phyloP scores from a whole-genome alignment of 2,329 filamentous ascomycete genomes.

The Ophiosphaerella korrae region DNA sequence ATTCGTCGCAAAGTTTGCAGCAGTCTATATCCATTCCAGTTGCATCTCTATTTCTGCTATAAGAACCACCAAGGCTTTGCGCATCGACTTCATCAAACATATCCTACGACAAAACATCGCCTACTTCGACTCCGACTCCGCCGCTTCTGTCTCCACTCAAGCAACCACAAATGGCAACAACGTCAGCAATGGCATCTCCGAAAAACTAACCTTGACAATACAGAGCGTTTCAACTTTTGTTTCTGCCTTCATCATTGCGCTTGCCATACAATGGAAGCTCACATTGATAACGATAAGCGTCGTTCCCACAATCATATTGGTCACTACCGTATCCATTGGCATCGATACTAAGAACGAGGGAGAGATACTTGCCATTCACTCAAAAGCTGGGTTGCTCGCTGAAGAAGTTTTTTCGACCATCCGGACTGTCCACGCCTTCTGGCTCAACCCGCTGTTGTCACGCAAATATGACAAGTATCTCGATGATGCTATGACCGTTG shows the following conservation, averaged over 20 bases:
- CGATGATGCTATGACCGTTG: conserved; percentile 50
- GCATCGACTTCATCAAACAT: conserved; percentile 67
- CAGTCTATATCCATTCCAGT: conserved; percentile 59
- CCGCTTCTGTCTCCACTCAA: conserved; percentile 90
- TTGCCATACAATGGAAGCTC: conserved; percentile 90
- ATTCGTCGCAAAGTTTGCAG: conserved; percentile 68
- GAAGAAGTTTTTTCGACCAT: conserved; percentile 59
- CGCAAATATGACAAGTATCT: conserved; percentile 52
- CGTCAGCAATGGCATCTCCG: conserved; percentile 81
- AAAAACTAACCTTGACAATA: conserved; percentile 51
- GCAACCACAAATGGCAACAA: conserved; percentile 94
- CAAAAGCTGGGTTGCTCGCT: conserved; percentile 53
- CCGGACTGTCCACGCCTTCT: conserved; percentile 55
- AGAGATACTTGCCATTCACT: conserved; percentile 49
- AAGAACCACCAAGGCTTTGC: conserved; percentile 55
- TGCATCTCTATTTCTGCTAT: conserved; percentile 57
- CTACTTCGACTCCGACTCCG: conserved; percentile 77
- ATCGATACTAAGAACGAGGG: conserved; percentile 46
- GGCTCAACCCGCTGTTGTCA: conserved; percentile 51
- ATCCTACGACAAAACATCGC: conserved; percentile 59
- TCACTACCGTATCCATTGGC: conserved; percentile 35
- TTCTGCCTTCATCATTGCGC: conserved; percentile 88
- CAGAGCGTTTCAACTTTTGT: conserved; percentile 61
- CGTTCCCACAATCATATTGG: conserved; percentile 51
- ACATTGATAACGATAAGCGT: conserved; percentile 72